Percentiles rank a stretch among this genome's conserved stretches.
phyloP scores from a whole-genome alignment of 495 filamentous ascomycete genomes.

The Hyaloscypha hepaticicola region DNA sequence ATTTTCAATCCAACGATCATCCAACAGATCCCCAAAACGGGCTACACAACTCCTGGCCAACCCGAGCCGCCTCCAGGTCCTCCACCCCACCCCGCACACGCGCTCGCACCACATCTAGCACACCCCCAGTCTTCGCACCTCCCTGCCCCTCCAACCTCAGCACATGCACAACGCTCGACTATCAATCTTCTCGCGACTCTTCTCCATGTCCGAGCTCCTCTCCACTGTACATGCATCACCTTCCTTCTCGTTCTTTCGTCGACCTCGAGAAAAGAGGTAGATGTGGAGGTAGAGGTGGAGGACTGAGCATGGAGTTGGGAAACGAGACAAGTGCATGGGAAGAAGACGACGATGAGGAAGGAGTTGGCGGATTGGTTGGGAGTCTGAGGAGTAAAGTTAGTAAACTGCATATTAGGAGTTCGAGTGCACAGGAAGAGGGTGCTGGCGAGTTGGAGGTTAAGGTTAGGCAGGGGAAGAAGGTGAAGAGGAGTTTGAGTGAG shows the following conservation, averaged over 20 bases:
- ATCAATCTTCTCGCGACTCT: neutral
- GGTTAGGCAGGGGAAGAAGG: slow-evolving; percentile 3
- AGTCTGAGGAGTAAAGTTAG: neutral
- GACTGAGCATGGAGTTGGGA: neutral
- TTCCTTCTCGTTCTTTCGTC: neutral
- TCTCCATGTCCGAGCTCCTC: neutral
- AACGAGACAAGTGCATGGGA: neutral
- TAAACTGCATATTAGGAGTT: slow-evolving; percentile 4
- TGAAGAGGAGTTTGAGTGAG: neutral
- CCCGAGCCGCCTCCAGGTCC: neutral
- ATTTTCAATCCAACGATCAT: neutral
- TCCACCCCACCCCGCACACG: neutral
- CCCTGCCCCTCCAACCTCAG: neutral
- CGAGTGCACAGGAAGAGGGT: neutral
- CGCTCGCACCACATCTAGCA: neutral
- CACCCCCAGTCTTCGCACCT: neutral
- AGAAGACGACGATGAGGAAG: slow-evolving; percentile 1
- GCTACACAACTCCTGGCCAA: slow-evolving; percentile 1
- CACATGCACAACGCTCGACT: neutral
- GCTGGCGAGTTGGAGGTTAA: neutral
- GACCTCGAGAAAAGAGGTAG: too few species aligned
- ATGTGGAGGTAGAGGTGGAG: too few species aligned
- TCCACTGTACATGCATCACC: too few species aligned
- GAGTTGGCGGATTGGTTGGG: neutral
- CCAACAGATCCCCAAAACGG: neutral